Conservation (phyloP, 129 eudicot species). For the Chrysanthemum seticuspe region DNA sequence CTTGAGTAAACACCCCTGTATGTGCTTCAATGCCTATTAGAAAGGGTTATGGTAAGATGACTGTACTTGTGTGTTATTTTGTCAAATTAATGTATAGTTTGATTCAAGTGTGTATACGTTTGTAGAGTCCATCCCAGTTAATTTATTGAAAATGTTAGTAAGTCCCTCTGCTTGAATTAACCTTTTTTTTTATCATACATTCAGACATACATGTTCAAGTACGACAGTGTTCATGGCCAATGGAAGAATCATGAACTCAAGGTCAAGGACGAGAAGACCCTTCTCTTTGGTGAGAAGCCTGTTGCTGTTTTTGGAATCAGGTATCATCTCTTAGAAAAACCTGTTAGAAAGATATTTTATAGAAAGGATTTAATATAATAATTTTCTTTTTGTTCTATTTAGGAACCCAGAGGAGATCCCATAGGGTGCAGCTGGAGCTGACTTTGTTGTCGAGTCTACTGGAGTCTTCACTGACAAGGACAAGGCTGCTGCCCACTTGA, state of each 20-base stretch:
- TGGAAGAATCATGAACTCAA: slow-evolving; percentile 77
- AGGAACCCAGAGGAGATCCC: slow-evolving; percentile 77
- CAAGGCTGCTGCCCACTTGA: slow-evolving; percentile 69
- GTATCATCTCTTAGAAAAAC: slow-evolving; percentile 22
- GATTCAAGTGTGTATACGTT: slow-evolving; percentile 3
- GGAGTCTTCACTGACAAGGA: slow-evolving; percentile 74
- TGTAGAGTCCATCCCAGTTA: background rate
- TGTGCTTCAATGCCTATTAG: background rate
- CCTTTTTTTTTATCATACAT: slow-evolving; percentile 4
- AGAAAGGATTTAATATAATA: background rate
- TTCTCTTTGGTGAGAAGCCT: slow-evolving; percentile 68
- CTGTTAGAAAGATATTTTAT: slow-evolving; percentile 7
- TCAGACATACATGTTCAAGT: slow-evolving; percentile 81
- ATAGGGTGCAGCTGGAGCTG: slow-evolving; percentile 65
- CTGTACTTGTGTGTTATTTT: background rate
- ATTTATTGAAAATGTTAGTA: background rate
- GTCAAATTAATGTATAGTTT: background rate
- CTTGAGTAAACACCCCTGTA: background rate
- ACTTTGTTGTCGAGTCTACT: slow-evolving; percentile 58
- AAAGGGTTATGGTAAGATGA: background rate
- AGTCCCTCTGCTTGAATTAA: background rate
- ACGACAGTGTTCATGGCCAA: slow-evolving; percentile 71
- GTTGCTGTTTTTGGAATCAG: slow-evolving; percentile 57
- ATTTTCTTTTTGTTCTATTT: slow-evolving; percentile 3
- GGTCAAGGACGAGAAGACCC: slow-evolving; percentile 73